Conservation (phyloP, 2,329 filamentous ascomycete species). For the Neofusicoccum sp. region DNA sequence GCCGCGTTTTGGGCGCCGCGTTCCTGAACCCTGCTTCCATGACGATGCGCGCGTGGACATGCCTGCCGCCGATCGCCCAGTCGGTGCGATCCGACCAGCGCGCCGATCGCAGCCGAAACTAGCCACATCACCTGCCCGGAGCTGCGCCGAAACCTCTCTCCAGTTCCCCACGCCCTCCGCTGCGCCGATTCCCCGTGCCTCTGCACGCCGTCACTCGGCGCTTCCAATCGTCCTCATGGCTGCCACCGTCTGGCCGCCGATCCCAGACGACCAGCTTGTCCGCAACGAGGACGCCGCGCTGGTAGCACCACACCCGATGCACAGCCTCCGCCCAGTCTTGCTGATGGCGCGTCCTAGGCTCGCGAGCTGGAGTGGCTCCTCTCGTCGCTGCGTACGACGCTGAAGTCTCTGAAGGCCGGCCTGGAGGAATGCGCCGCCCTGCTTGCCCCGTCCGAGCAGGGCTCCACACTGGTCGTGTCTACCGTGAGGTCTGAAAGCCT, state of each 20-base stretch:
- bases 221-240: conserved; percentile 47
- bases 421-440: conserved; percentile 87
- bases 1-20: background rate
- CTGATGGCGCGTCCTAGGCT: conserved; percentile 35
- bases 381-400: conserved; percentile 58
- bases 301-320: conserved; percentile 32
- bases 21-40: conserved; percentile 11
- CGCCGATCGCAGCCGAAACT: conserved; percentile 8
- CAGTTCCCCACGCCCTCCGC: background rate
- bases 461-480: conserved; percentile 85
- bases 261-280: conserved; percentile 50
- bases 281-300: conserved; percentile 54
- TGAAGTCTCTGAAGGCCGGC: conserved; percentile 63
- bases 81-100: conserved; percentile 4
- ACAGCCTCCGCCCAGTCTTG: background rate
- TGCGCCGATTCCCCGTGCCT: background rate
- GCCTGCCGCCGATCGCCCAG: conserved; percentile 5
- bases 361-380: conserved; percentile 65
- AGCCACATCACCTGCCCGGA: conserved; percentile 10
- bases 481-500: conserved; percentile 83
- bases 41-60: background rate
- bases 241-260: conserved; percentile 60
- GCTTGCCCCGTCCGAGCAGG: conserved; percentile 78
- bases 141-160: background rate
- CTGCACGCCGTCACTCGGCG: background rate